A percentile compares a stretch with the other conserved stretches of the same genome.
These are phyloP conservation scores for Xylaria bambusicola DNA, from an alignment of 495 filamentous ascomycete species.

Conservation along the genomic window DNA sequence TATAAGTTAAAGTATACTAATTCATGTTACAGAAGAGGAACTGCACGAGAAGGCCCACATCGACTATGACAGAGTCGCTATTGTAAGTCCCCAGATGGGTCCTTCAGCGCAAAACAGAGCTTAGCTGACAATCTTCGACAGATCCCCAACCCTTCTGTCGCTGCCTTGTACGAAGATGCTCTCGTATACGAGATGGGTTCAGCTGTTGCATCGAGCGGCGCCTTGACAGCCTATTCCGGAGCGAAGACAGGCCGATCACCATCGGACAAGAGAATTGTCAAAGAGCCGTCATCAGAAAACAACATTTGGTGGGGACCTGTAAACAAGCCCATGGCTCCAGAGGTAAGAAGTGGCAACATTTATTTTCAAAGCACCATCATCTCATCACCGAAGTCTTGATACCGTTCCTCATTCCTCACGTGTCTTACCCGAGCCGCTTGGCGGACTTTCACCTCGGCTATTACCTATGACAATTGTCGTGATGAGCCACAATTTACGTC, in stretches of 20 bases:
- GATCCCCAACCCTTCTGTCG: slow-evolving; percentile 87
- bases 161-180: slow-evolving; percentile 98
- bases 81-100: slow-evolving; percentile 59
- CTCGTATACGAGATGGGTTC: slow-evolving; percentile 95
- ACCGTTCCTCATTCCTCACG: not conserved
- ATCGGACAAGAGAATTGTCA: slow-evolving; percentile 93
- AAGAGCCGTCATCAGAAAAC: slow-evolving; percentile 84
- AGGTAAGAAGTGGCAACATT: slow-evolving; percentile 63
- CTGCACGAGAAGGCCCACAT: slow-evolving; percentile 98
- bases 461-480: not conserved
- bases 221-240: slow-evolving; percentile 94
- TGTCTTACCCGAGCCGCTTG: not conserved
- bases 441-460: slow-evolving; percentile 13
- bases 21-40: slow-evolving; percentile 69
- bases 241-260: slow-evolving; percentile 97
- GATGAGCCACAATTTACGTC: slow-evolving; percentile 15
- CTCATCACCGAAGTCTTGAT: not conserved
- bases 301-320: slow-evolving; percentile 90
- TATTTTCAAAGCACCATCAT: not conserved
- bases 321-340: slow-evolving; percentile 97
- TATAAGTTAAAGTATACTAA: slow-evolving; percentile 20
- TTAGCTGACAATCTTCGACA: slow-evolving; percentile 39
- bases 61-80: slow-evolving; percentile 97
- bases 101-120: not conserved
- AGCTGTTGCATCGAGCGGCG: slow-evolving; percentile 93